A percentile compares a stretch with the other conserved stretches of the same genome.
Conservation (phyloP, 2,329 filamentous ascomycete genomes). For the Sclerotinia borealis region DNA sequence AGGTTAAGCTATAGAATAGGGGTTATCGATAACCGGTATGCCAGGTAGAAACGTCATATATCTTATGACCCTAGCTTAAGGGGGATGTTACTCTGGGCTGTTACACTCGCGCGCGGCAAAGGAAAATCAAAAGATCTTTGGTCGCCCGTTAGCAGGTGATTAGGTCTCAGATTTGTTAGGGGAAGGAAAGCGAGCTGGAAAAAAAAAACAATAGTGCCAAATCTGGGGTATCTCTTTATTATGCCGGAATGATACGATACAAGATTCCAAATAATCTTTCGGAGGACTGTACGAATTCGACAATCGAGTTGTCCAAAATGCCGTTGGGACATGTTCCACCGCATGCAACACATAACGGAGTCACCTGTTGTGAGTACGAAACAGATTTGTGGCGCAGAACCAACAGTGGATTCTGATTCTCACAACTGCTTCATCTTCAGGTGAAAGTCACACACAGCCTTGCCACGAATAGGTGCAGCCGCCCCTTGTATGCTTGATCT, state of each 20-base stretch:
- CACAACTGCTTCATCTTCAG: conserved; percentile 1
- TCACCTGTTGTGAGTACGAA: not conserved
- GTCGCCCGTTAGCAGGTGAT: not conserved
- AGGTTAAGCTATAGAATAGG: conserved; percentile 5
- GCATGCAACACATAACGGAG: conserved; percentile 1
- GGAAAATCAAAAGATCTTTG: not conserved
- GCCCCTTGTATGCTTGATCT: not conserved
- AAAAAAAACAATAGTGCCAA: conserved; percentile 4
- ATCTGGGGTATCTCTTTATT: conserved; percentile 6
- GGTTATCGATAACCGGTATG: not conserved
- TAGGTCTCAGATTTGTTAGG: not conserved
- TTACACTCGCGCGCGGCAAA: conserved; percentile 11
- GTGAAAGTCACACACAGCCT: conserved; percentile 5
- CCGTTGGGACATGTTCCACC: conserved; percentile 9
- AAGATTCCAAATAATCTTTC: not conserved
- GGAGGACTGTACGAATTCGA: conserved; percentile 2
- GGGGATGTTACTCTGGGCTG: conserved; percentile 2
- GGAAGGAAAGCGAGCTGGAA: not conserved
- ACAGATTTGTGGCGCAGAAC: conserved; percentile 10
- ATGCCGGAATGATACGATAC: not conserved
- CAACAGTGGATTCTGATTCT: conserved; percentile 10
- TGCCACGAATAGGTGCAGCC: conserved; percentile 9
- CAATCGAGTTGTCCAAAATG: not conserved
- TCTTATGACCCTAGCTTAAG: not conserved
- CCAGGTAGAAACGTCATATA: conserved; percentile 4